Base-by-base conservation (phyloP, 1,284 basidiomycete genomes). In the Irpex lacteus region DNA sequence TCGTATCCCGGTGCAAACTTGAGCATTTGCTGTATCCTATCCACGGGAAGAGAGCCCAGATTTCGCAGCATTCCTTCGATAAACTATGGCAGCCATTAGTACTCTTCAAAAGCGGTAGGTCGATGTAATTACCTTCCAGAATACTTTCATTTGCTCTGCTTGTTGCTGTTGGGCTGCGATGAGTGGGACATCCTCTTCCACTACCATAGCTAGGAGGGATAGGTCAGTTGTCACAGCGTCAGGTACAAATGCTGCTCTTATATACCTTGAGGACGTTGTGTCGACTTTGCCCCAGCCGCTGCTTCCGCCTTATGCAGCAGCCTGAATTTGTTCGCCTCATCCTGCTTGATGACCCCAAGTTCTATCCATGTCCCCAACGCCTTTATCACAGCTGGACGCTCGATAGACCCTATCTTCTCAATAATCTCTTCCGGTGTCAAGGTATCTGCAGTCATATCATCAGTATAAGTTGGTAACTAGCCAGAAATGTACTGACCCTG, bases 41-140 rank as follows among this genome's bases (percentile, higher is more conserved):
- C 88, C 47, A 92, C 70, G 2, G 88, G 82, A 26, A 95, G 80
- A 0, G 86, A 75, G 6, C 91, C 91, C 53, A 96, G 79, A 72
- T 94, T 95, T 61, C 86, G 92, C 62, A 96, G 86, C 88, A 94
- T 92, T 38, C 92, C 92, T 75, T 92, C 87, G 66, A 93, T 88
- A 74, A 89, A 92, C 89, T 91, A 66, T n/a, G n/a, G 32, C 8
- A 56, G 13, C 32, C 69, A 60, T 71, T 62, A 59, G 52, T 63
- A 15, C 63, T 19, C 38, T 53, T 18, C 8, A 3, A 49, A 55
- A 8, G n/a, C n/a, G 55, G 11, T 26, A 37, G 2, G 26, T 60
- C 26, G 21, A 47, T 56, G 21, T 53, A 63, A 79, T 40, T 64
- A 91, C 94, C 83, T 90, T 92, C 92, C 93, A 96, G 73, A 88